Evolutionary conservation across 1,284 basidiomycete species (phyloP).

Genomic region (Hypsizygus ulmarius): DNA sequence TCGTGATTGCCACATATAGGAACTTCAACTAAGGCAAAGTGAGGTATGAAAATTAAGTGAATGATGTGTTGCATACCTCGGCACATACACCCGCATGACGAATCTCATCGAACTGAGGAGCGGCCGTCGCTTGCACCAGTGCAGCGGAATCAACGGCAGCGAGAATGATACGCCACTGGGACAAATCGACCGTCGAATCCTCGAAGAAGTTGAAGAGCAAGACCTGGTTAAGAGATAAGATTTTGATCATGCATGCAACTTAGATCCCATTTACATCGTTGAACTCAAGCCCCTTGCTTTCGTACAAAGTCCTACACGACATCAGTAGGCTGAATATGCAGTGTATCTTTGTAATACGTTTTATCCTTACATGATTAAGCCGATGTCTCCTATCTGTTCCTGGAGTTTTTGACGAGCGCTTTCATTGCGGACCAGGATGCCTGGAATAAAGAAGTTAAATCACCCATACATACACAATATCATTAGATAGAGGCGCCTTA

Average conservation of each 20-base stretch:
- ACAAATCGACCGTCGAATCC: slow-evolving; percentile 49
- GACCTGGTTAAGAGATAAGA: slow-evolving; percentile 41
- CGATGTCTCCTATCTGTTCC: slow-evolving; percentile 57
- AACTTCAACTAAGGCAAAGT: slow-evolving; percentile 51
- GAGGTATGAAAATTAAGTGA: slow-evolving; percentile 4
- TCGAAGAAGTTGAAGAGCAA: slow-evolving; percentile 71
- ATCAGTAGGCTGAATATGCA: not conserved
- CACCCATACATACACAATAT: not conserved
- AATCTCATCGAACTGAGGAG: slow-evolving; percentile 50
- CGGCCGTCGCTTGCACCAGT: slow-evolving; percentile 26
- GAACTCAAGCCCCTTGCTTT: slow-evolving; percentile 75
- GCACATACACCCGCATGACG: slow-evolving; percentile 58
- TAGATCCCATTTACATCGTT: slow-evolving; percentile 49
- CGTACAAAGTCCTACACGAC: slow-evolving; percentile 71
- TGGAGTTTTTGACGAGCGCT: slow-evolving; percentile 47
- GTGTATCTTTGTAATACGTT: not conserved
- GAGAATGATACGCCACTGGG: slow-evolving; percentile 63
- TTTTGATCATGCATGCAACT: not conserved
- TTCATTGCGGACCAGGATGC: slow-evolving; percentile 68
- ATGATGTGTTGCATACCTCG: slow-evolving; percentile 41
- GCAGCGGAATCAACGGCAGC: slow-evolving; percentile 33
- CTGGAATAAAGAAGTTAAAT: slow-evolving; percentile 29
- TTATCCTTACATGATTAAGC: slow-evolving; percentile 54
- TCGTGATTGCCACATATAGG: slow-evolving; percentile 68
- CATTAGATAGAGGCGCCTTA: slow-evolving; percentile 29